A percentile compares a stretch with the other conserved stretches of the same genome.
phyloP scores from a whole-genome alignment of 2,329 filamentous ascomycete species.

The Verticillium zaregamsianum region DNA sequence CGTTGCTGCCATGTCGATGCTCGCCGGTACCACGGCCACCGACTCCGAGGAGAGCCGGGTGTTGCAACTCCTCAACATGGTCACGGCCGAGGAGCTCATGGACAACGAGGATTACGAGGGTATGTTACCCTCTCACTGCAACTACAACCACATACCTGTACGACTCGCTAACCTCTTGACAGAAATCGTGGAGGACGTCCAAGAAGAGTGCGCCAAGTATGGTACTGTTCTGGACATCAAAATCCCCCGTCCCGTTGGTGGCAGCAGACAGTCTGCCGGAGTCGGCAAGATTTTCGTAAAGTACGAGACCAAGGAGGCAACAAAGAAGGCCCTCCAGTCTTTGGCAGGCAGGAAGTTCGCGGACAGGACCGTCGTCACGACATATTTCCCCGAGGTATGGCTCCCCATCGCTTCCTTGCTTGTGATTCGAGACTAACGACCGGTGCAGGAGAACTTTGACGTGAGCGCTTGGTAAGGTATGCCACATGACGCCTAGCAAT shows the following conservation, averaged over 20 bases:
- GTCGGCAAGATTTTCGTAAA: constrained; percentile 99
- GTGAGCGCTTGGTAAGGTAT: constrained; percentile 72
- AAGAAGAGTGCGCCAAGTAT: constrained; percentile 90
- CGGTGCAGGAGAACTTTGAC: constrained; percentile 83
- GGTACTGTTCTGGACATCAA: constrained; percentile 85
- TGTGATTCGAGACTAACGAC: constrained; percentile 23
- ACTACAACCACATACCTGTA: too few species aligned
- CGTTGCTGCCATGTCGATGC: constrained; percentile 96
- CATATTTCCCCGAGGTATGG: constrained; percentile 87
- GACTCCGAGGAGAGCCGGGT: constrained; percentile 80
- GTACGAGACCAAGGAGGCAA: constrained; percentile 72
- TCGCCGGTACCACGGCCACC: constrained; percentile 80
- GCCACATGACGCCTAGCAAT: background rate
- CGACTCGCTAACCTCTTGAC: constrained; percentile 1
- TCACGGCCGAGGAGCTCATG: constrained; percentile 90
- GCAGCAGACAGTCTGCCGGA: constrained; percentile 77
- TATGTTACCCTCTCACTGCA: constrained; percentile 29
- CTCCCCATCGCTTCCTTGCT: background rate
- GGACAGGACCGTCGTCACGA: constrained; percentile 92
- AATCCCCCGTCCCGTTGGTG: constrained; percentile 81
- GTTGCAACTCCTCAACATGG: constrained; percentile 95
- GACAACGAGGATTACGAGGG: constrained; percentile 95
- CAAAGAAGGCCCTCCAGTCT: constrained; percentile 81
- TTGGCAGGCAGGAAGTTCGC: constrained; percentile 94
- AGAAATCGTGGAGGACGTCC: constrained; percentile 97